Base-by-base conservation (phyloP, 139 green algal genomes). In the Coccomyxa sp. region DNA sequence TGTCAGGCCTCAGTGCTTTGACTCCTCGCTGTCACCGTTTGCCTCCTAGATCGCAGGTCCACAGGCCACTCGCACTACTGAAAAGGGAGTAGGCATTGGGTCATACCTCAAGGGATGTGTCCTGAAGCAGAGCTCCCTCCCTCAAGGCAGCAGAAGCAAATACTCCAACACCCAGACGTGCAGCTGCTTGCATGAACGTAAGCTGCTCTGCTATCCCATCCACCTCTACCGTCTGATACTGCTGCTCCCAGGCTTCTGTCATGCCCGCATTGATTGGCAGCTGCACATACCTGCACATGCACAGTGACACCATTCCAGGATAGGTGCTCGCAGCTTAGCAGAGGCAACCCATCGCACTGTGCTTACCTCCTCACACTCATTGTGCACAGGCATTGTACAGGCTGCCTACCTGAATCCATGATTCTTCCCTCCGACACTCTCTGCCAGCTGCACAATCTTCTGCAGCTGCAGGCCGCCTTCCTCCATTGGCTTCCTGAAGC, bases 241-340 rank as follows among this genome's bases (percentile, higher is more conserved):
- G 37, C 72, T 91, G 24, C 8, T 8, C 24, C 81, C 82, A 94
- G 4, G 90, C 88, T 83, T 95, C 89, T 0, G 55, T 77, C 87
- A 93, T 93, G n/a, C 16, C 37, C 1, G 73, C 74, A 74, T 87
- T 93, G 37, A 93, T 74, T 34, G 91, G 91, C 39, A 93, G 84
- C 85, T 93, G 89, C 1, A 94, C 75, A 33, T 85, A 89, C 41
- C 82, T 88, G 75, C 73, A n/a, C n/a, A n/a, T n/a, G n/a, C n/a
- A n/a, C n/a, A n/a, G n/a, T n/a, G n/a, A n/a, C n/a, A n/a, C n/a
- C n/a, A n/a, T n/a, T n/a, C n/a, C n/a, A n/a, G n/a, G n/a, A n/a
- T n/a, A n/a, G n/a, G n/a, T n/a, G n/a, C n/a, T n/a, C n/a, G n/a
- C n/a, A n/a, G n/a, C n/a, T n/a, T n/a, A n/a, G n/a, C n/a, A n/a